phyloP scores from a whole-genome alignment of 1,284 basidiomycete genomes.

The Cryptococcus sp. region DNA sequence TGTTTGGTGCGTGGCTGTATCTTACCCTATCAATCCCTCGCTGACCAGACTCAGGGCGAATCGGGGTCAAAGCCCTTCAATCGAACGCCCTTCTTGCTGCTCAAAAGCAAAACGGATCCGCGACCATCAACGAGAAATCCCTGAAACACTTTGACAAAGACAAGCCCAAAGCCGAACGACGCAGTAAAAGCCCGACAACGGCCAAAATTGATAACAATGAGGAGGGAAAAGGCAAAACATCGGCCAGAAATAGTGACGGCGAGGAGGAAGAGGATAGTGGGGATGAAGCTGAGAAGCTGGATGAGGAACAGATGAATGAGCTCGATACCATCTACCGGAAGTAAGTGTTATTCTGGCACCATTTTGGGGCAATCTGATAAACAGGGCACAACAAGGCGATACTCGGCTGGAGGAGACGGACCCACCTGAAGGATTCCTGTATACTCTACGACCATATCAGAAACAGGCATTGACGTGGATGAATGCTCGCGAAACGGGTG shows the following conservation, averaged over 20 bases:
- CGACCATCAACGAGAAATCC: conserved; percentile 32
- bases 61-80: conserved; percentile 42
- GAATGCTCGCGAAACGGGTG: conserved; percentile 75
- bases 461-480: conserved; percentile 96
- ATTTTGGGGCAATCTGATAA: conserved; percentile 3
- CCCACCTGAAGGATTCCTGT: conserved; percentile 70
- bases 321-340: conserved; percentile 74
- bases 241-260: conserved; percentile 45
- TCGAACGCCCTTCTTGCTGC: conserved; percentile 42
- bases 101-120: conserved; percentile 41
- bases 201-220: conserved; percentile 13
- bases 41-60: conserved; percentile 22
- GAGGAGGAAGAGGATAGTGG: conserved; percentile 58
- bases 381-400: conserved; percentile 79
- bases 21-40: background rate
- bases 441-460: conserved; percentile 82
- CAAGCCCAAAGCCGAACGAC: conserved; percentile 5
- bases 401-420: conserved; percentile 73
- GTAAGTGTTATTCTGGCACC: conserved; percentile 48
- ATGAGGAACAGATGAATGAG: conserved; percentile 59
- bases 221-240: conserved; percentile 33
- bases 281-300: conserved; percentile 62
- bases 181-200: conserved; percentile 28
- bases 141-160: conserved; percentile 27
- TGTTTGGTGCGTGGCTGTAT: conserved; percentile 36